These are phyloP conservation scores for Ramichloridium luteum DNA, from an alignment of 2,329 filamentous ascomycete species.

Conservation along the genomic window DNA sequence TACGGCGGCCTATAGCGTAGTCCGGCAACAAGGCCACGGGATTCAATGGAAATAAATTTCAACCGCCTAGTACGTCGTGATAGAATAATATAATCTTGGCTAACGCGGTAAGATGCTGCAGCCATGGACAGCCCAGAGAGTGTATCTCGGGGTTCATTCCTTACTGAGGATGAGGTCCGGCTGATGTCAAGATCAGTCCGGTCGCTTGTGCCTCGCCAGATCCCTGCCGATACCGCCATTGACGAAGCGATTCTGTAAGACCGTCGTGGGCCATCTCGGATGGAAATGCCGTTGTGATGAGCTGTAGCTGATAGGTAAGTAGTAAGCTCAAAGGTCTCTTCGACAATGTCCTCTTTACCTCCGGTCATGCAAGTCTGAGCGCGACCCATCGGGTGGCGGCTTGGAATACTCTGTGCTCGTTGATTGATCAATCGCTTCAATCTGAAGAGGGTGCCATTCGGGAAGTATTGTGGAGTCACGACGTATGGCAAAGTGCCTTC, in stretches of 20 bases:
- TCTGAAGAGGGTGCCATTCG: constrained; percentile 20
- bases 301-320: constrained; percentile 15
- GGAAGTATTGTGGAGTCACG: constrained; percentile 24
- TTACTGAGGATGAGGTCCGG: constrained; percentile 6
- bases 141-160: too few relatives aligned
- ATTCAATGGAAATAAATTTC: too few relatives aligned
- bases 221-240: neutral
- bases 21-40: too few relatives aligned
- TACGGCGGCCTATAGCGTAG: too few relatives aligned
- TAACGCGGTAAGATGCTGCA: too few relatives aligned
- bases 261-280: too few relatives aligned
- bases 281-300: too few relatives aligned
- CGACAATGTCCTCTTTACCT: constrained; percentile 13
- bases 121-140: too few relatives aligned
- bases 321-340: constrained; percentile 13
- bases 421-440: constrained; percentile 30
- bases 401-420: constrained; percentile 34
- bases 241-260: constrained; percentile 16
- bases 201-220: constrained; percentile 6
- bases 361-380: constrained; percentile 10
- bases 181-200: constrained; percentile 12
- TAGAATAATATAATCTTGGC: too few relatives aligned
- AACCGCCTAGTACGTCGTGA: too few relatives aligned
- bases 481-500: constrained; percentile 29
- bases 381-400: constrained; percentile 33